Base-by-base conservation (phyloP, 2,329 filamentous ascomycete genomes). In the Alternaria brassicicola region DNA sequence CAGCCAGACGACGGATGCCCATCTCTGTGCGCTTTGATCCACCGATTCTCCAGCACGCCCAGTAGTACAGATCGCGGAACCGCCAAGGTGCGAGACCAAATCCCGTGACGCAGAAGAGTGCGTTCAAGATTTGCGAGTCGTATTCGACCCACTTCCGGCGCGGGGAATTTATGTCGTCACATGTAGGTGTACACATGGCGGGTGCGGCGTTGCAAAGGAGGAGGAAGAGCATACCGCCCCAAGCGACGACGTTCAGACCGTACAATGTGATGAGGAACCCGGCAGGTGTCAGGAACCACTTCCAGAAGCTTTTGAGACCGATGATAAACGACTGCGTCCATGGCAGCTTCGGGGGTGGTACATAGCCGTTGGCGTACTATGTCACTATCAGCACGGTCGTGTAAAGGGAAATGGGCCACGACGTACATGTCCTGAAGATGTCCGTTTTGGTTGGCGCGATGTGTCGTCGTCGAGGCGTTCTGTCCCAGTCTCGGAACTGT, bases 221-320 rank as follows among this genome's bases (percentile, higher is more conserved):
- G 17, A 96, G 81, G 78, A 96, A 96, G 31, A 96, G 83, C 92
- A 96, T 96, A 57, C 90, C 92, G 50, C 92, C 92, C 92, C 92
- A 96, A 0, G 90, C 93, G 9, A 96, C 86, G 19, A 96, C 85
- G 63, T 94, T 93, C 56, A 95, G 83, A 12, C 89, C 87, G 76
- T 96, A 96, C 6, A 96, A 75, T 2, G 88, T 90, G 38, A 94
- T 85, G 52, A 91, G 80, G 73, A 95, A 92, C 3, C 92, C 92
- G 53, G 90, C 77, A 0, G 89, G 89, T 0, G 91, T 96, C 35
- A 85, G 80, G 67, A 90, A 86, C 80, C 92, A 96, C 51, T 86
- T 84, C 86, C 87, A 89, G 71, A 90, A 91, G 0, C 85, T 83
- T 26, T 82, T 79, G 12, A 88, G 70, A 2, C 84, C 86, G 51